Percentiles rank a stretch among this genome's conserved stretches.
Evolutionary conservation across 768 basidiomycete species (phyloP).

Genomic region (Neoboletus subvelutipes): DNA sequence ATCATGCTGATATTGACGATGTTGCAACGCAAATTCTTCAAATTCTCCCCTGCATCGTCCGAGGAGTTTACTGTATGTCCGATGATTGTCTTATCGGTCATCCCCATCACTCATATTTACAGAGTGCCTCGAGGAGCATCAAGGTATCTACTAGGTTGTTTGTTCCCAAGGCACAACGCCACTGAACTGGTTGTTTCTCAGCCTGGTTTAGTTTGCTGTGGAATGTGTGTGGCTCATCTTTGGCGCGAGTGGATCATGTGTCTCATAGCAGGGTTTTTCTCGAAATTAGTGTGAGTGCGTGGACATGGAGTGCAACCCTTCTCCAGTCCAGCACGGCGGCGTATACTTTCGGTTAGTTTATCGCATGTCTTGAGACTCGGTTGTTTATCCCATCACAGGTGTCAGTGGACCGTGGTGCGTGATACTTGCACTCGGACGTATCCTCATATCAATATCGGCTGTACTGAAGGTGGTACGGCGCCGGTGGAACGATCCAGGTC

Average conservation of each 20-base stretch:
- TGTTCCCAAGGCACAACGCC: background rate
- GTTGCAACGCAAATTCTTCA: constrained; percentile 47
- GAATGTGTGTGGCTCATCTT: constrained; percentile 36
- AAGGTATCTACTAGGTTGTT: constrained; percentile 31
- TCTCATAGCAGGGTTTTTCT: background rate
- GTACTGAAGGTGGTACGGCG: constrained; percentile 46
- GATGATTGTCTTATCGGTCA: background rate
- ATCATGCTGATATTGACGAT: constrained; percentile 46
- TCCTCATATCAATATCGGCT: background rate
- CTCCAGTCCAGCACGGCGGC: constrained; percentile 53
- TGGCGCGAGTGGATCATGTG: background rate
- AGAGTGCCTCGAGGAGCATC: constrained; percentile 47
- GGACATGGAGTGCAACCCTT: constrained; percentile 59
- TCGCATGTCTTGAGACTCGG: background rate
- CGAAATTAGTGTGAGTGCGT: constrained; percentile 45
- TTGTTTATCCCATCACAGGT: constrained; percentile 24
- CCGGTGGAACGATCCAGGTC: constrained; percentile 53
- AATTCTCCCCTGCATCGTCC: constrained; percentile 44
- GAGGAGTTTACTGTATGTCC: constrained; percentile 45
- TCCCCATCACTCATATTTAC: background rate
- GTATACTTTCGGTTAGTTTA: constrained; percentile 41
- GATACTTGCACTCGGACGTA: background rate
- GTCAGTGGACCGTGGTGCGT: constrained; percentile 49
- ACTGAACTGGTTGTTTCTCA: constrained; percentile 12
- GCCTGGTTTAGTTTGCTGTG: constrained; percentile 51